Conservation (phyloP, 805 yeast genomes). For the Starmera amethionina region DNA sequence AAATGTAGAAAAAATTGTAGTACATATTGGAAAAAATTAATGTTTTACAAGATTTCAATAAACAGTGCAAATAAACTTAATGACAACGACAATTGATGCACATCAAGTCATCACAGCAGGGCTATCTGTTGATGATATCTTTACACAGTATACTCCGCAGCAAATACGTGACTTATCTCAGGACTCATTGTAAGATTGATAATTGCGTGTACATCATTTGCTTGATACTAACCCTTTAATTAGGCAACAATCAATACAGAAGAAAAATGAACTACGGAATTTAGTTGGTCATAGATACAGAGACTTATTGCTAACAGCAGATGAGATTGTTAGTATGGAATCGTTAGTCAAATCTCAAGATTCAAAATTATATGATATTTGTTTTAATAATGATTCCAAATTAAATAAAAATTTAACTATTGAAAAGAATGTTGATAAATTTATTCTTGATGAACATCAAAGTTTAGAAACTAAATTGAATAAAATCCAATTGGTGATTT, state of each 20-base stretch:
- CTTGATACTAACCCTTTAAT: too few species aligned
- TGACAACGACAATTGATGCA: neutral
- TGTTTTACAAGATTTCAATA: too few species aligned
- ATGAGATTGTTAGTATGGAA: slow-evolving; percentile 15
- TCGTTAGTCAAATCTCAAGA: slow-evolving; percentile 10
- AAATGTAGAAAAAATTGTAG: too few species aligned
- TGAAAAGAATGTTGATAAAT: slow-evolving; percentile 8
- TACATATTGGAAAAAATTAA: too few species aligned
- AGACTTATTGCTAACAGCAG: slow-evolving; percentile 17
- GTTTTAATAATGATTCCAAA: slow-evolving; percentile 10
- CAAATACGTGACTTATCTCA: neutral
- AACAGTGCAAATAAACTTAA: too few species aligned
- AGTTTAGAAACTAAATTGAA: neutral
- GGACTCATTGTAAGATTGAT: neutral
- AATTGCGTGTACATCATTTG: too few species aligned
- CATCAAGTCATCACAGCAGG: neutral
- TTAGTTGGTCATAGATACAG: slow-evolving; percentile 17
- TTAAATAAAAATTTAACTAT: slow-evolving; percentile 7
- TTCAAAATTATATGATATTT: slow-evolving; percentile 10
- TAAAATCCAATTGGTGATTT: neutral
- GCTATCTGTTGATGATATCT: neutral
- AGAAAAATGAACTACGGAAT: slow-evolving; percentile 10
- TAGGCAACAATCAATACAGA: neutral
- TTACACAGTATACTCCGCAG: neutral
- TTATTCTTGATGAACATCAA: neutral